Base-by-base conservation (phyloP, 2,329 filamentous ascomycete species). In the Cladophialophora carrionii region DNA sequence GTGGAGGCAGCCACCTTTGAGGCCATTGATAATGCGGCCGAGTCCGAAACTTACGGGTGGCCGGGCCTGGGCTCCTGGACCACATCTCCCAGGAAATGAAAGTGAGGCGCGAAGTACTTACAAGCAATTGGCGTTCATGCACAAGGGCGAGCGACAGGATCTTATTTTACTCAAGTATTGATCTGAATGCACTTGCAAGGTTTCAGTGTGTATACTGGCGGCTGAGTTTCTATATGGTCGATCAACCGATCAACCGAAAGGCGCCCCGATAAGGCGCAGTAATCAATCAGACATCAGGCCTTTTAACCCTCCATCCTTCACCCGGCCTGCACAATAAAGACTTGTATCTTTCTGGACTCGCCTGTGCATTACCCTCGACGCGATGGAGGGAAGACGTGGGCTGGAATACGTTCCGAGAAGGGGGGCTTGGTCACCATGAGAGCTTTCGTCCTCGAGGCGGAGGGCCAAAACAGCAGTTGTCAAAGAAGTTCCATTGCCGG, bases 1-100 rank as follows among this genome's bases (percentile, higher is more conserved):
- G 29, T 61, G 14, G 62, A 65, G 49, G 62, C 64, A 10, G 65
- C 67, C 17, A 57, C 62, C n/a, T 55, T 48, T 24, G 64, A 67
- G 43, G 64, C 67, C 41, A 65, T 66, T 29, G 65, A 67, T 49
- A 69, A 57, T 46, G 62, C 64, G 4, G 60, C 57, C 54, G 67
- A 69, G 29, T 57, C 61, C 10, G 64, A 69, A 32, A 22, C 51
- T 6, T 68, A 29, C 29, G 67, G 67, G 29, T 69, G 67, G 67
- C 64, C 67, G 43, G 64, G 67, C 12, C 37, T 69, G 10, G 67
- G 67, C 41, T n/a, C 49, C n/a, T 59, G 52, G 52, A 4, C 52
- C 4, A 10, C 52, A 20, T 60, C 32, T 52, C 60, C 9, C 22
- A 60, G 41, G 48, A 60, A 49, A n/a, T 53, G 31, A 54, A 43